phyloP scores from a whole-genome alignment of 2,329 filamentous ascomycete species.

The Claviceps pazoutovae region DNA sequence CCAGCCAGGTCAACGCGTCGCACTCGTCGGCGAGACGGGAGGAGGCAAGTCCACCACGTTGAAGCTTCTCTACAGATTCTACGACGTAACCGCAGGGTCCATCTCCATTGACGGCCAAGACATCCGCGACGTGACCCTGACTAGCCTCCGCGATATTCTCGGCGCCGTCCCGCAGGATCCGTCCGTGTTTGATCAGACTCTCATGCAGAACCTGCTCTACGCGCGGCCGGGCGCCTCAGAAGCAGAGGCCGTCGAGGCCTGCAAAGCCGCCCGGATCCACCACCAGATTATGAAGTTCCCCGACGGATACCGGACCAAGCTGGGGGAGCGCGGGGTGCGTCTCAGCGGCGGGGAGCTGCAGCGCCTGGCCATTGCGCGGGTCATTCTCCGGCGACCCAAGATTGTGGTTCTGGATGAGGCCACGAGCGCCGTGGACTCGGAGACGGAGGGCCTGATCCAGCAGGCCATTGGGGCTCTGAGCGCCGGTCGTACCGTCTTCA shows the following conservation, averaged over 20 bases:
- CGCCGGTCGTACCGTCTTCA: constrained; percentile 34
- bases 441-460: constrained; percentile 30
- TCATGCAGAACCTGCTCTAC: constrained; percentile 52
- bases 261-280: constrained; percentile 47
- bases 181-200: constrained; percentile 47
- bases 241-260: constrained; percentile 45
- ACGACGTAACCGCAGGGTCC: constrained; percentile 39
- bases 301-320: constrained; percentile 31
- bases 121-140: constrained; percentile 42
- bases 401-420: constrained; percentile 33
- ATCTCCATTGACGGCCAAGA: constrained; percentile 47
- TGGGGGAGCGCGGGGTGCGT: constrained; percentile 34
- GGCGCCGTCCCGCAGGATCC: constrained; percentile 54
- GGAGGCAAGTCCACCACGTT: constrained; percentile 49
- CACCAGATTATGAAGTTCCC: constrained; percentile 48
- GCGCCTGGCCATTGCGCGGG: constrained; percentile 31
- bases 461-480: constrained; percentile 30
- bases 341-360: constrained; percentile 38
- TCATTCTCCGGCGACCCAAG: constrained; percentile 14
- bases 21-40: constrained; percentile 48
- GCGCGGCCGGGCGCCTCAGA: constrained; percentile 46
- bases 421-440: constrained; percentile 33
- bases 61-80: constrained; percentile 46
- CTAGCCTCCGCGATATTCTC: constrained; percentile 42
- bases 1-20: constrained; percentile 39